These are phyloP conservation scores for Metschnikowia matae DNA, from an alignment of 805 yeast genomes.

Conservation along the genomic window DNA sequence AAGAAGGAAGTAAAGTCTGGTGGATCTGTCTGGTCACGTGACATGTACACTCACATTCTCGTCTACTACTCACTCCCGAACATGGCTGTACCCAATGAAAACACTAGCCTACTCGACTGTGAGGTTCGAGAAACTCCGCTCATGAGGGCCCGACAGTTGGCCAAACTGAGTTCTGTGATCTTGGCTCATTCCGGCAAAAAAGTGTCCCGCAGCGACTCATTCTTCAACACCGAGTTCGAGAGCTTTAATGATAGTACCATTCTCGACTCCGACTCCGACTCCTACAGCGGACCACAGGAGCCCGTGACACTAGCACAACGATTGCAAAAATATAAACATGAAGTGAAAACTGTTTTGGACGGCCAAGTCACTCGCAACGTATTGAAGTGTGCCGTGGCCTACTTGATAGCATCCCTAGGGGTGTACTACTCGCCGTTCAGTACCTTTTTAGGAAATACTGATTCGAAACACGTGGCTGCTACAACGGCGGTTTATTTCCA, in stretches of 20 bases:
- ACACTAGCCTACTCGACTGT: neutral
- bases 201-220: constrained; percentile 32
- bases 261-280: constrained; percentile 15
- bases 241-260: constrained; percentile 19
- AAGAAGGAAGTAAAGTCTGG: neutral
- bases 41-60: neutral
- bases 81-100: constrained; percentile 4
- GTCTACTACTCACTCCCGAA: neutral
- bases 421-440: constrained; percentile 57
- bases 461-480: constrained; percentile 76
- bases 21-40: neutral
- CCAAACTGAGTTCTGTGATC: constrained; percentile 33
- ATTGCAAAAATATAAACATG: neutral
- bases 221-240: constrained; percentile 23
- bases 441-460: constrained; percentile 54
- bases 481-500: constrained; percentile 84
- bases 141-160: constrained; percentile 3
- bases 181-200: constrained; percentile 37
- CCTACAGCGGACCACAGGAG: neutral
- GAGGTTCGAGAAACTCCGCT: constrained; percentile 4
- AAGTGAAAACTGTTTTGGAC: neutral
- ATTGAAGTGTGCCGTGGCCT: constrained; percentile 69
- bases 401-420: constrained; percentile 66
- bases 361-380: constrained; percentile 28
- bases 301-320: neutral